Percentiles rank a stretch among this genome's conserved stretches.
Conservation (phyloP, 202 grass and related monocot genomes). For the Dendrocalamus latiflorus region DNA sequence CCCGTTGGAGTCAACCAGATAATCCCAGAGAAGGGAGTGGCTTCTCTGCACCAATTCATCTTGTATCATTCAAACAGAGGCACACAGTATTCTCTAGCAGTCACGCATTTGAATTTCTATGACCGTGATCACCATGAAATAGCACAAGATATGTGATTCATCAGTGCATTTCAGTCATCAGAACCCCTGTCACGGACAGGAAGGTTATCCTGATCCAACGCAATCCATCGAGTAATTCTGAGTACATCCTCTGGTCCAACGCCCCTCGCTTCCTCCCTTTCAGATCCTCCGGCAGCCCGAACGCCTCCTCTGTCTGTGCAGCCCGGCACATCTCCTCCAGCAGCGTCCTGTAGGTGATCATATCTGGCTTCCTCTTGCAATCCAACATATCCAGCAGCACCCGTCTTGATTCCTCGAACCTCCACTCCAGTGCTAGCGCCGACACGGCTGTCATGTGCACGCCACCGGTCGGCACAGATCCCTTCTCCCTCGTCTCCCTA, state of each 20-base stretch:
- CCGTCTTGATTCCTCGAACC: conserved; percentile 57
- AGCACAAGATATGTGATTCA: background rate
- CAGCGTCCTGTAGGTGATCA: conserved; percentile 85
- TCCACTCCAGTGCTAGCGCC: conserved; percentile 60
- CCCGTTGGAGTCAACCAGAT: background rate
- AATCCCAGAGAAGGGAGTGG: background rate
- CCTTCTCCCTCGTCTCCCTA: conserved; percentile 55
- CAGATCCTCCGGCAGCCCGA: conserved; percentile 60
- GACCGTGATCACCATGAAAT: background rate
- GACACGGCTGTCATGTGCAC: conserved; percentile 70
- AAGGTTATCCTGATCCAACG: conserved; percentile 49
- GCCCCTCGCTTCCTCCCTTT: conserved; percentile 43
- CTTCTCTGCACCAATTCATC: background rate
- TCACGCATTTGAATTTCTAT: background rate
- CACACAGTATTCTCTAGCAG: background rate
- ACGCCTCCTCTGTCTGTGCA: conserved; percentile 51
- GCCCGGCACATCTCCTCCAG: conserved; percentile 81
- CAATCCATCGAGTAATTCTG: conserved; percentile 70
- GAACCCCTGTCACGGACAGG: conserved; percentile 13
- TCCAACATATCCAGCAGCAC: conserved; percentile 78
- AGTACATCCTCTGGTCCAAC: conserved; percentile 65
- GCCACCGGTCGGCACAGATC: conserved; percentile 41
- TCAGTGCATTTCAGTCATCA: conserved; percentile 16
- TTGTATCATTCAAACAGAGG: background rate
- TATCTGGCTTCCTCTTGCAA: no score